phyloP scores from a whole-genome alignment of 2,329 filamentous ascomycete species.

The Mollisia scopiformis region DNA sequence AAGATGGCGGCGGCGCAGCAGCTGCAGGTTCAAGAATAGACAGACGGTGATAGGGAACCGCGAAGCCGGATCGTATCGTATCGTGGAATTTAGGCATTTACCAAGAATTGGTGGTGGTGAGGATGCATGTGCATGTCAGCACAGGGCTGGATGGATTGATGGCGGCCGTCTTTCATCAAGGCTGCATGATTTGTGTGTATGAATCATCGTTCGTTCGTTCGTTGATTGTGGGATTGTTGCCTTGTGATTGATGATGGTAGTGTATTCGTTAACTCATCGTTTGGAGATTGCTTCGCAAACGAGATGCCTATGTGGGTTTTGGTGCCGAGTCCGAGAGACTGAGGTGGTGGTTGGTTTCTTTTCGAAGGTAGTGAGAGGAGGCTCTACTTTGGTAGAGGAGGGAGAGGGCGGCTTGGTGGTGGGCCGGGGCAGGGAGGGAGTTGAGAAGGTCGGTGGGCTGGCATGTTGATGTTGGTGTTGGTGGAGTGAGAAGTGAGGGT shows the following conservation, averaged over 20 bases:
- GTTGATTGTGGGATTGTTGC: slow-evolving; percentile 5
- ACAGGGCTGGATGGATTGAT: too few relatives aligned
- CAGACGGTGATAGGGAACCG: too few relatives aligned
- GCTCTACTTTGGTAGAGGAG: slow-evolving; percentile 63
- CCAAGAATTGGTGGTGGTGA: background rate
- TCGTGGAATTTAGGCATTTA: background rate
- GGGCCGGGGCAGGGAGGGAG: slow-evolving; percentile 70
- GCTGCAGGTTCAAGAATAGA: background rate
- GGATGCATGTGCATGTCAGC: slow-evolving; percentile 12
- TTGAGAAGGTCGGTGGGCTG: slow-evolving; percentile 61
- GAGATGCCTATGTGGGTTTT: too few relatives aligned
- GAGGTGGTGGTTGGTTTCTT: slow-evolving; percentile 3
- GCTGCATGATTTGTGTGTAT: too few relatives aligned
- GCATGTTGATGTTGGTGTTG: slow-evolving; percentile 45
- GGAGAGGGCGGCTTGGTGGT: slow-evolving; percentile 65
- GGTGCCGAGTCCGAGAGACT: slow-evolving; percentile 3
- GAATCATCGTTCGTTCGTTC: too few relatives aligned
- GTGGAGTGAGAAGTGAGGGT: background rate
- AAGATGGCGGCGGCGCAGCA: background rate
- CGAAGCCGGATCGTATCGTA: background rate
- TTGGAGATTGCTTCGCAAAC: slow-evolving; percentile 4
- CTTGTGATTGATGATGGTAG: slow-evolving; percentile 5
- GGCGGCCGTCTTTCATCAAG: too few relatives aligned
- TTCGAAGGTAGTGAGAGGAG: slow-evolving; percentile 9
- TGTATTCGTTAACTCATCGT: background rate